Evolutionary conservation across 2,329 filamentous ascomycete species (phyloP).

Genomic region (Verticillium isaacii): DNA sequence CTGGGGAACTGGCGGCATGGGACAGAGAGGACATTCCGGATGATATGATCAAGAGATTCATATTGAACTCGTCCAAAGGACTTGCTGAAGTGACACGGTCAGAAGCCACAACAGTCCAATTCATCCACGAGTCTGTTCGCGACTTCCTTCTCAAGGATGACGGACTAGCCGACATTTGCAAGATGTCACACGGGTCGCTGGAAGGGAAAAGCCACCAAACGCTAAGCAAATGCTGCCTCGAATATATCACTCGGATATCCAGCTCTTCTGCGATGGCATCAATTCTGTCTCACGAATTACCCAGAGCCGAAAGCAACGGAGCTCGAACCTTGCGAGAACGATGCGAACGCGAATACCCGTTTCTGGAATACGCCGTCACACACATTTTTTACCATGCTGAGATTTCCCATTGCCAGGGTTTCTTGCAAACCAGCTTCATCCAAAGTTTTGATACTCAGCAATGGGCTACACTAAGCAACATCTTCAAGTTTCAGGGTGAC

Average conservation of each 20-base stretch:
- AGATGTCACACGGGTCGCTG: conserved; percentile 22
- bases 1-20: conserved; percentile 7
- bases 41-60: conserved; percentile 23
- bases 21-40: conserved; percentile 11
- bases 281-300: background rate
- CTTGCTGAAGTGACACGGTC: conserved; percentile 32
- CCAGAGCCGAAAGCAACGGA: background rate
- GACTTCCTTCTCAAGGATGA: conserved; percentile 38
- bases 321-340: background rate
- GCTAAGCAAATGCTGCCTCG: background rate
- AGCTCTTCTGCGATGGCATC: background rate
- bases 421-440: background rate
- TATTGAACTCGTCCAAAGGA: conserved; percentile 38
- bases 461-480: background rate
- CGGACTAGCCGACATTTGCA: conserved; percentile 19
- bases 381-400: conserved; percentile 37
- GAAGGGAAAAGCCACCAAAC: conserved; percentile 26
- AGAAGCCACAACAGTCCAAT: conserved; percentile 28
- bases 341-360: conserved; percentile 28
- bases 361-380: conserved; percentile 38
- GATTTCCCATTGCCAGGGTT: conserved; percentile 14
- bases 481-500: background rate
- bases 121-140: conserved; percentile 43
- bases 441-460: background rate
- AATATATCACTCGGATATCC: background rate